Conservation (phyloP, 2,329 filamentous ascomycete genomes). For the Westerdykella aurantiaca region DNA sequence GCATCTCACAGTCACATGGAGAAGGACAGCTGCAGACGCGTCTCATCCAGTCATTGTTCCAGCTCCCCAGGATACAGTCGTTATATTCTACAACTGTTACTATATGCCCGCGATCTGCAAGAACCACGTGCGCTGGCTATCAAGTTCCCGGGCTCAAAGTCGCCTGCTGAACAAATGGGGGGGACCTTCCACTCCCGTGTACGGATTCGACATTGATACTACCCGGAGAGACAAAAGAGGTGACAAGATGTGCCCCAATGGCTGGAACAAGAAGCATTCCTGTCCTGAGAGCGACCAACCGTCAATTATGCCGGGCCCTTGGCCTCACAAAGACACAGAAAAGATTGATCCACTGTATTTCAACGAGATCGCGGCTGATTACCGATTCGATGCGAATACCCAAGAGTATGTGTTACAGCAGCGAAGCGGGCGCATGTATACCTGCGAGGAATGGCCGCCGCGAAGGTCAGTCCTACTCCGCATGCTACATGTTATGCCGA, state of each 20-base stretch:
- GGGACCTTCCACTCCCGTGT: not conserved
- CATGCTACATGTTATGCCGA: not conserved
- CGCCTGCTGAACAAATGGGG: not conserved
- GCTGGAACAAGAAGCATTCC: not conserved
- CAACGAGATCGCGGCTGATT: slow-evolving; percentile 4
- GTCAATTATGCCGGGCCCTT: slow-evolving; percentile 3
- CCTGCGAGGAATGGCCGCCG: slow-evolving; percentile 5
- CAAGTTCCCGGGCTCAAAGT: not conserved
- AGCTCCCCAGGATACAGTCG: slow-evolving; percentile 1
- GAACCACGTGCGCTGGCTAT: slow-evolving; percentile 4
- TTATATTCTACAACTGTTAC: slow-evolving; percentile 5
- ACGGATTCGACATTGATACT: not conserved
- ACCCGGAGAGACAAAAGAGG: not conserved
- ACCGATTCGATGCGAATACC: not conserved
- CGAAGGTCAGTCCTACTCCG: slow-evolving; percentile 1
- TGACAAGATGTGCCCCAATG: slow-evolving; percentile 2
- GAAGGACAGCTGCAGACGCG: slow-evolving; percentile 2
- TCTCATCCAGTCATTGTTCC: not conserved
- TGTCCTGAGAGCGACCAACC: slow-evolving; percentile 1
- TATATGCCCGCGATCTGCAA: slow-evolving; percentile 7
- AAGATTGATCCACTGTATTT: slow-evolving; percentile 2
- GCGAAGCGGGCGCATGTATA: slow-evolving; percentile 3
- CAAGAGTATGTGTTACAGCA: not conserved
- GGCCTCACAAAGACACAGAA: slow-evolving; percentile 1
- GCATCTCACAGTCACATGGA: slow-evolving; percentile 1